A percentile compares a stretch with the other conserved stretches of the same genome.
These are phyloP conservation scores for Phyllosticta ampelicida DNA, from an alignment of 2,329 filamentous ascomycete genomes.

Conservation along the genomic window DNA sequence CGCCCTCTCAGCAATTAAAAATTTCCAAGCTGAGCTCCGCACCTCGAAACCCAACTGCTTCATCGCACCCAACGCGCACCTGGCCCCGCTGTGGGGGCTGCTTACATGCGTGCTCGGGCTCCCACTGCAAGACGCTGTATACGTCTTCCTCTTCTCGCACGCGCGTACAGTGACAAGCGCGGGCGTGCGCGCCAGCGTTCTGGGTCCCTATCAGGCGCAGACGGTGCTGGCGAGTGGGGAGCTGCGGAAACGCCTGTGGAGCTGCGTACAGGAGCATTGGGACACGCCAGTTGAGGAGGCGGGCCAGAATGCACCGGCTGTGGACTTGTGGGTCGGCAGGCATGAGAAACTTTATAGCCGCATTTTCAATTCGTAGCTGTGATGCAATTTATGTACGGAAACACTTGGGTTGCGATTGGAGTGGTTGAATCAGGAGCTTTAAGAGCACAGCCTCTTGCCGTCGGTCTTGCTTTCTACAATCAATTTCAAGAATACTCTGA, in stretches of 20 bases:
- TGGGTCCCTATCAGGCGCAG: slow-evolving; percentile 74
- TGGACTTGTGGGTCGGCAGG: slow-evolving; percentile 75
- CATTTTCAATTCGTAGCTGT: slow-evolving; percentile 65
- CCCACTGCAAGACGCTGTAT: slow-evolving; percentile 51
- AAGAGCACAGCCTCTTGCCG: too few relatives aligned
- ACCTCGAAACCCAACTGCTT: slow-evolving; percentile 14
- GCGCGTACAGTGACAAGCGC: slow-evolving; percentile 67
- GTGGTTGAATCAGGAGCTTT: too few relatives aligned
- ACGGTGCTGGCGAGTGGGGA: slow-evolving; percentile 53
- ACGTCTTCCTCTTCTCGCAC: slow-evolving; percentile 67
- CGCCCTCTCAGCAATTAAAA: slow-evolving; percentile 18
- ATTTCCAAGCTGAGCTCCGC: slow-evolving; percentile 23
- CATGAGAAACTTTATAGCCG: slow-evolving; percentile 76
- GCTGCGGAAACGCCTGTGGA: slow-evolving; percentile 48
- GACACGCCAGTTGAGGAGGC: slow-evolving; percentile 51
- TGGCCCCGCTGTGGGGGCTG: slow-evolving; percentile 60
- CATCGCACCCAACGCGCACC: slow-evolving; percentile 42
- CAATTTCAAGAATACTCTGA: too few relatives aligned
- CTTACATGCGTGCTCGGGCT: slow-evolving; percentile 54
- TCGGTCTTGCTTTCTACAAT: too few relatives aligned
- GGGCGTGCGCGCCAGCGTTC: slow-evolving; percentile 63
- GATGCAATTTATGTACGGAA: too few relatives aligned
- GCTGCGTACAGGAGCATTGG: slow-evolving; percentile 51
- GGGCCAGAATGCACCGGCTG: slow-evolving; percentile 62
- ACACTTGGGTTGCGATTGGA: neutral